Evolutionary conservation across 805 yeast species (phyloP).

Genomic region (Maudiozyma bulderi): DNA sequence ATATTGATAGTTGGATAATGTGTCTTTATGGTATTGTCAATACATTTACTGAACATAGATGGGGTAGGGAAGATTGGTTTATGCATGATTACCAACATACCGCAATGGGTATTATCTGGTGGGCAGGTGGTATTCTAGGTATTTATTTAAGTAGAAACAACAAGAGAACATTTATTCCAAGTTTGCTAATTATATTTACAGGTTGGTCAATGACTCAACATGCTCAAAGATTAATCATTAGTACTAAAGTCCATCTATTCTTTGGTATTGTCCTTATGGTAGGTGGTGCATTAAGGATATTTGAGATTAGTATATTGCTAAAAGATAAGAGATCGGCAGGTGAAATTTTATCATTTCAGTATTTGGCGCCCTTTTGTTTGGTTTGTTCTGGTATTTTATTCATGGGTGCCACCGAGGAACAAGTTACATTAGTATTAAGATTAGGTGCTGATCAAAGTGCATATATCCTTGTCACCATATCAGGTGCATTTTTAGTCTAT

Average conservation of each 20-base stretch:
- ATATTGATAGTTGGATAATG: constrained; percentile 72
- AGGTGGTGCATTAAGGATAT: constrained; percentile 67
- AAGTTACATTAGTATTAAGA: constrained; percentile 56
- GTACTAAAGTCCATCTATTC: constrained; percentile 80
- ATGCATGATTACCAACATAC: constrained; percentile 95
- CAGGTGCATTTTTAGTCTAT: constrained; percentile 65
- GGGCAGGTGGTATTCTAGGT: constrained; percentile 89
- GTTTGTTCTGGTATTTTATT: constrained; percentile 72
- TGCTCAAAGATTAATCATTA: constrained; percentile 60
- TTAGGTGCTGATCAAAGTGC: constrained; percentile 80
- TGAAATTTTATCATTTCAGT: constrained; percentile 63
- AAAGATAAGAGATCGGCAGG: constrained; percentile 46
- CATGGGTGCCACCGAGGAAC: constrained; percentile 92
- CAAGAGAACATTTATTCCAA: constrained; percentile 67
- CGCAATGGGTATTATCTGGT: constrained; percentile 93
- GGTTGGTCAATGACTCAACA: constrained; percentile 95
- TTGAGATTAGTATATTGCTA: constrained; percentile 73
- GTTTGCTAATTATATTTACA: constrained; percentile 71
- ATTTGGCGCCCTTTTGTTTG: constrained; percentile 73
- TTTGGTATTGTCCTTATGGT: constrained; percentile 74
- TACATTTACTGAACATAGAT: constrained; percentile 92
- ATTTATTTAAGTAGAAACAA: constrained; percentile 62
- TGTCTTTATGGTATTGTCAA: constrained; percentile 87
- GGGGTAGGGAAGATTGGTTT: constrained; percentile 84
- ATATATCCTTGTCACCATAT: constrained; percentile 58